Evolutionary conservation across 306 rosid genomes (phyloP), one percentile per base, ranked within the genome.

Genomic region (Elaeagnus macrophylla): DNA sequence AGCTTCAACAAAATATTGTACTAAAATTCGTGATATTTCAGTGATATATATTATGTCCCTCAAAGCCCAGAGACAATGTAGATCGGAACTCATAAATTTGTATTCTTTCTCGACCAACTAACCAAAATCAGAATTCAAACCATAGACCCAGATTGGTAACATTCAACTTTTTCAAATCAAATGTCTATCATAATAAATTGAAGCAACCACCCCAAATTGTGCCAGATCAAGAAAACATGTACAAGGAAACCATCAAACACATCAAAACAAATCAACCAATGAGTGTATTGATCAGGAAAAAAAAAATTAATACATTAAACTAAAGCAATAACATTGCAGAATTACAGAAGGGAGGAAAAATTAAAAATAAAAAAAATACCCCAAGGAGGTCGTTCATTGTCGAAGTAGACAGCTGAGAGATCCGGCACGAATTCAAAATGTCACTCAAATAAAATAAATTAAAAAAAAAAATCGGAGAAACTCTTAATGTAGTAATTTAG

Each of bases 311-410:
- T 14, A n/a, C 45, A 16, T 17, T 10, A 9, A 54, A 47, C n/a
- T 48, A 17, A 55, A 61, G 48, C 35, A 2, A 9, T 20, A 13
- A 38, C 16, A 15, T 39, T 11, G 1, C 38, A 18, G 35, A 6
- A 77, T 56, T 0, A 8, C 7, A 55, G 32, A 25, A 25, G 32
- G 16, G 64, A 53, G 17, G 1, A 7, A 46, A 42, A 6, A n/a
- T 41, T n/a, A n/a, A n/a, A n/a, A n/a, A n/a, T n/a, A n/a, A n/a
- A 13, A 10, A 10, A 6, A 53, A 25, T 80, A 89, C 93, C 89
- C 82, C 48, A 32, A 85, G 79, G 67, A 89, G 97, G 72, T 89
- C 97, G 77, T 89, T 89, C 97, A 89, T 89, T 55, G 76, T 82
- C 48, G 69, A 67, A 60, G 32, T 25, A 25, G 57, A 47, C 69